Percentiles rank a stretch among this genome's conserved stretches.
Evolutionary conservation across 179 eudicot genomes (phyloP).

Genomic region (Beta corolliflora): DNA sequence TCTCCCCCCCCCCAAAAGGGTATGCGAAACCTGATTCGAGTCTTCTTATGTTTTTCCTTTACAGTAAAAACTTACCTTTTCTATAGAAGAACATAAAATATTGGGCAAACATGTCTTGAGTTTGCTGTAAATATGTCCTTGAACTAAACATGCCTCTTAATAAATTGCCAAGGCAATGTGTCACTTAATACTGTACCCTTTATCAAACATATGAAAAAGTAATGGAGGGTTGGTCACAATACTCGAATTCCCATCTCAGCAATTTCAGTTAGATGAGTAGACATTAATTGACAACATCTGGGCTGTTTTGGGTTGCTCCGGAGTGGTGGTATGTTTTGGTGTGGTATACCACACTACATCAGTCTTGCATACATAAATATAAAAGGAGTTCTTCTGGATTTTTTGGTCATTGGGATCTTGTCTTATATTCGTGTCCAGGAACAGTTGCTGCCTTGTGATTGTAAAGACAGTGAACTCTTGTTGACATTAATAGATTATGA

Average conservation of each 20-base stretch:
- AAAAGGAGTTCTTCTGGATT: background rate
- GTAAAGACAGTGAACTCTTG: background rate
- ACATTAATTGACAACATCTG: background rate
- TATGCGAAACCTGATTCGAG: too few species aligned
- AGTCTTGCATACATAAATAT: background rate
- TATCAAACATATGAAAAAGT: background rate
- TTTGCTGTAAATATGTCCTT: background rate
- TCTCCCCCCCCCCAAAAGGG: too few species aligned
- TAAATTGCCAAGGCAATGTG: background rate
- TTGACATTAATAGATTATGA: background rate
- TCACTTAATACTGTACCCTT: background rate
- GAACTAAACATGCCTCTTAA: background rate
- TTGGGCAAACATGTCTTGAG: background rate
- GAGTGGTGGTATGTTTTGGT: background rate
- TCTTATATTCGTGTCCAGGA: background rate
- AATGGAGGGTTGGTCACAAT: background rate
- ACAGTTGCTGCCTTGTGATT: background rate
- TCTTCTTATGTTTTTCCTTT: too few species aligned
- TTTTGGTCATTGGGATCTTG: conserved; percentile 5
- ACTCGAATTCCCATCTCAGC: background rate
- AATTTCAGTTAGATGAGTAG: background rate
- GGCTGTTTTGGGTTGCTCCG: background rate
- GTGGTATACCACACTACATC: background rate
- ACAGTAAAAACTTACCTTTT: too few species aligned
- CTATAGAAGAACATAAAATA: too few species aligned